A percentile compares a stretch with the other conserved stretches of the same genome.
Evolutionary conservation across 805 yeast genomes (phyloP).

Genomic region (Tetrapisispora taiwanensis): DNA sequence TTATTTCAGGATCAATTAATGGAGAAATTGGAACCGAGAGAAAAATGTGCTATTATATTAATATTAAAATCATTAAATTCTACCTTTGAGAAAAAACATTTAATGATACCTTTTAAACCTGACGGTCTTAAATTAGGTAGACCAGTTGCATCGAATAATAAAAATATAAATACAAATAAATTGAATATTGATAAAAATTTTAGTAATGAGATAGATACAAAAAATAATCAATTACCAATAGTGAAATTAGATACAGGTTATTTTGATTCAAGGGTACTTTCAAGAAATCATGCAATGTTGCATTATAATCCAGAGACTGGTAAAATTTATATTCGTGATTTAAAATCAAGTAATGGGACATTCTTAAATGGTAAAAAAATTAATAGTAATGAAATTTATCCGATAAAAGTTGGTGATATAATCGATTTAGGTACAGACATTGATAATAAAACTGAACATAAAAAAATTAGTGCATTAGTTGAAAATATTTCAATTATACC

Average conservation of each 20-base stretch:
- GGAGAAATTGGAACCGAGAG: background rate
- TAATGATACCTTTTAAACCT: conserved; percentile 73
- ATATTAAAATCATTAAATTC: conserved; percentile 65
- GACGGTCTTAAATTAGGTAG: conserved; percentile 82
- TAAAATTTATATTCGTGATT: conserved; percentile 66
- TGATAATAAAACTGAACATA: conserved; percentile 52
- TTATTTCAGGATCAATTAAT: conserved; percentile 2
- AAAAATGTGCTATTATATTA: background rate
- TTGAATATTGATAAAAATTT: conserved; percentile 25
- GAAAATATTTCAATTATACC: conserved; percentile 45
- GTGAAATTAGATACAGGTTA: conserved; percentile 73
- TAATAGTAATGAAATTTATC: conserved; percentile 39
- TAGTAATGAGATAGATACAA: conserved; percentile 20
- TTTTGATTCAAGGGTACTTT: conserved; percentile 86
- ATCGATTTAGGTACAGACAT: conserved; percentile 92
- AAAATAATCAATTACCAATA: conserved; percentile 13
- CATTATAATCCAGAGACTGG: conserved; percentile 59
- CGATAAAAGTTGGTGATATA: conserved; percentile 68
- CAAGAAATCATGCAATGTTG: conserved; percentile 89
- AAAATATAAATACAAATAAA: conserved; percentile 13
- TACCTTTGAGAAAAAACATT: conserved; percentile 69
- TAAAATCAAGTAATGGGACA: conserved; percentile 91
- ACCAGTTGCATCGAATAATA: conserved; percentile 42
- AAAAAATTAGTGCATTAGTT: conserved; percentile 76
- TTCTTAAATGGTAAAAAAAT: conserved; percentile 72